phyloP scores from a whole-genome alignment of 1,139 yeast genomes.

The Candida sp. region DNA sequence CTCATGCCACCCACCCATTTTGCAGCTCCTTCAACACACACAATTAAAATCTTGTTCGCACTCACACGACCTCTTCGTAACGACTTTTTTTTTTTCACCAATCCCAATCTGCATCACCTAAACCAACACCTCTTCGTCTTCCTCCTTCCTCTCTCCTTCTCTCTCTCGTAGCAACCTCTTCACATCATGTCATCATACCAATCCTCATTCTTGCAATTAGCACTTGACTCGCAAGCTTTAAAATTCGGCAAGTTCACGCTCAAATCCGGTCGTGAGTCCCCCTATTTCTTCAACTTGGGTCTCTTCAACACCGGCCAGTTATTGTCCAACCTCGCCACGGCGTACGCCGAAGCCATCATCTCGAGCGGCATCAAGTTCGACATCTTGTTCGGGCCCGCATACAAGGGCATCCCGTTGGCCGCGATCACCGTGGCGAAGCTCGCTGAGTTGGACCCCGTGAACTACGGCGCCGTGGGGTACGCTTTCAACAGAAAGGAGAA shows the following conservation, averaged over 20 bases:
- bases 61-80: not conserved
- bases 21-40: not conserved
- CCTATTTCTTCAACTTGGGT: constrained; percentile 96
- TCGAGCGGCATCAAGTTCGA: constrained; percentile 84
- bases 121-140: not conserved
- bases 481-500: constrained; percentile 89
- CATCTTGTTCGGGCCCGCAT: constrained; percentile 95
- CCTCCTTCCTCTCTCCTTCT: constrained; percentile 3
- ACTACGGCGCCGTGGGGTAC: constrained; percentile 67
- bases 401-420: constrained; percentile 96
- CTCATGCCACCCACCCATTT: not conserved
- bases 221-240: constrained; percentile 80
- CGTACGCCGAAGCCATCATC: constrained; percentile 89
- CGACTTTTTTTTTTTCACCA: not conserved
- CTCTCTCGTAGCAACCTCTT: constrained; percentile 7
- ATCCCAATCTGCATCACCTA: not conserved
- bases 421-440: constrained; percentile 92
- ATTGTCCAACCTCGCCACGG: constrained; percentile 78
- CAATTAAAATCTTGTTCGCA: not conserved
- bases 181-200: constrained; percentile 47
- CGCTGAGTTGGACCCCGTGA: constrained; percentile 86
- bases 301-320: constrained; percentile 82
- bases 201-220: constrained; percentile 75
- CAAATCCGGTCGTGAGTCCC: constrained; percentile 94
- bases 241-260: constrained; percentile 88